Percentiles rank a stretch among this genome's conserved stretches.
phyloP scores from a whole-genome alignment of 2,329 filamentous ascomycete species.

The Arthroderma sp. region DNA sequence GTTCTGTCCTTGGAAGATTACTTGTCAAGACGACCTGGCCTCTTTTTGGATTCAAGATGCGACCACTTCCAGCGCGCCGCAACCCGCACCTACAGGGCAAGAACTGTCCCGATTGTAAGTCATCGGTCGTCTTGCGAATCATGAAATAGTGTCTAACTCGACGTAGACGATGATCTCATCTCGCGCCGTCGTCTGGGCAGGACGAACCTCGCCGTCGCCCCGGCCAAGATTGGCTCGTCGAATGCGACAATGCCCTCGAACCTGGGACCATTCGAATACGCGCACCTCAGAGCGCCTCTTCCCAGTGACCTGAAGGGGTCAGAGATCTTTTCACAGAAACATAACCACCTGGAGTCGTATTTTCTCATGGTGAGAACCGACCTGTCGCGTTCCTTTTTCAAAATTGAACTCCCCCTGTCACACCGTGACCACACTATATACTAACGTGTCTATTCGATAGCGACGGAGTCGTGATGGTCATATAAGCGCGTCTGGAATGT shows the following conservation, averaged over 20 bases:
- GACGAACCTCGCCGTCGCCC: slow-evolving; percentile 77
- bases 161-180: slow-evolving; percentile 59
- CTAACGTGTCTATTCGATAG: slow-evolving; percentile 23
- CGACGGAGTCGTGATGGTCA: slow-evolving; percentile 54
- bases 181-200: slow-evolving; percentile 79
- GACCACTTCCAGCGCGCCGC: slow-evolving; percentile 34
- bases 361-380: slow-evolving; percentile 64
- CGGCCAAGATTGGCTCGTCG: slow-evolving; percentile 56
- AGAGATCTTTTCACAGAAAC: slow-evolving; percentile 64
- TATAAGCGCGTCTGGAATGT: slow-evolving; percentile 57
- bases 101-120: slow-evolving; percentile 36
- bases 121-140: background rate
- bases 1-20: background rate
- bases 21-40: background rate
- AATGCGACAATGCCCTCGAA: slow-evolving; percentile 62
- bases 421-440: background rate
- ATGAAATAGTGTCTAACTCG: background rate
- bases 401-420: too few species aligned
- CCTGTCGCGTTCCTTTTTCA: background rate
- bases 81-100: slow-evolving; percentile 38
- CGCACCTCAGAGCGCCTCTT: slow-evolving; percentile 81
- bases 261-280: slow-evolving; percentile 84
- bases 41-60: slow-evolving; percentile 25
- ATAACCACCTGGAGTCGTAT: slow-evolving; percentile 65
- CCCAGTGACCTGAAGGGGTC: slow-evolving; percentile 78